Base-by-base conservation (phyloP, 768 basidiomycete genomes). In the Leccinellum rugosiceps region DNA sequence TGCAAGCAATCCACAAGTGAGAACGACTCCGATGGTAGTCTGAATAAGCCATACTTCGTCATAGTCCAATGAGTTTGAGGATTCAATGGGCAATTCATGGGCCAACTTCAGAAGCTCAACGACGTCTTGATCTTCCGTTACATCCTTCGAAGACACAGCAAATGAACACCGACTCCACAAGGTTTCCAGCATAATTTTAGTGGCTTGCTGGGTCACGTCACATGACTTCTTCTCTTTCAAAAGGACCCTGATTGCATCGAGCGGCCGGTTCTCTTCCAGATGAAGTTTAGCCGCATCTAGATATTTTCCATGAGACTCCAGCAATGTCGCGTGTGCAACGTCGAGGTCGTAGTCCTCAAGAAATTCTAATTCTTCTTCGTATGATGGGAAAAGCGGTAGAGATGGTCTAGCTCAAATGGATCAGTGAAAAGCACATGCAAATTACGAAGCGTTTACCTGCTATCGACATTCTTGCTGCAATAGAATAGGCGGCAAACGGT, bases 301-400 rank as follows among this genome's bases (percentile, higher is more conserved):
- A 46, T 69, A 75, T 58, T 75, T 73, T 14, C 76, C 78, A 11
- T 78, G 72, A 4, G 70, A 68, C 28, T 75, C 73, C 14, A 85
- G 71, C 8, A 87, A 60, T 0, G 69, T 66, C 0, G 80, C 79
- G 8, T 75, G 81, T 7, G 81, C 78, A 13, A 74, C 58, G 60
- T 83, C 80, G 8, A 88, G 68, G 34, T 79, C 79, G 45, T 77
- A 76, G 4, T 82, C 77, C 53, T 85, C 79, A 17, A 84, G 73
- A 57, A 83, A 89, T 38, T 80, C 77, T n/a, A 86, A 59, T 19
- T 76, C 75, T 21, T 85, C 82, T 21, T 87, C 80, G 1, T 76
- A 69, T 1, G 77, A 72, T 0, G 72, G 58, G 57, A 89, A 89
- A 4, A 88, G 65, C 6, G 54, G 71, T 53, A 23, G 77, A 77